Evolutionary conservation across 495 filamentous ascomycete species (phyloP).

Genomic region (Talaromyces nanjingensis): DNA sequence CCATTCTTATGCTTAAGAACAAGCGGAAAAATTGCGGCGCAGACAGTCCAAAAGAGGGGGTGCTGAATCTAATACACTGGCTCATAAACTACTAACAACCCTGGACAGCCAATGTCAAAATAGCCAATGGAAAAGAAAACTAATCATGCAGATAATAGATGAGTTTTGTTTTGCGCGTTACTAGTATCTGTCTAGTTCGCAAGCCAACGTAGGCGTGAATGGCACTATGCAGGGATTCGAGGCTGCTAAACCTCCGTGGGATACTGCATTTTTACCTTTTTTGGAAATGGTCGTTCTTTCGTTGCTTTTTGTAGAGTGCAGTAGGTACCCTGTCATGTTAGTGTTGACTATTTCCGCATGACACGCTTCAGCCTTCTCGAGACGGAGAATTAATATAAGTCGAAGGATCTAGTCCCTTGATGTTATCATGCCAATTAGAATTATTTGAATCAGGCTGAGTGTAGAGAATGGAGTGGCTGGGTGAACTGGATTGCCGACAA

Average conservation of each 20-base stretch:
- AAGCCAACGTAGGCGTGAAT: neutral
- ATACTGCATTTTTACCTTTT: neutral
- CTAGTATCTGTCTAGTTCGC: neutral
- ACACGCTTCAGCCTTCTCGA: conserved; percentile 1
- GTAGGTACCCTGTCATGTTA: neutral
- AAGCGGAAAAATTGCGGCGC: neutral
- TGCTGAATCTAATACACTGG: neutral
- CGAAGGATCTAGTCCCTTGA: neutral
- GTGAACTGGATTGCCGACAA: neutral
- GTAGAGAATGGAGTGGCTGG: neutral
- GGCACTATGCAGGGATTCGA: neutral
- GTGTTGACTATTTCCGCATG: neutral
- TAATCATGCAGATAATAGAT: neutral
- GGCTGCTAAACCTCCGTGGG: neutral
- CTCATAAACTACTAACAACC: neutral
- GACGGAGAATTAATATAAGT: neutral
- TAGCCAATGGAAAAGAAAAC: neutral
- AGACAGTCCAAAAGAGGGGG: neutral
- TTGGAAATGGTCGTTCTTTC: neutral
- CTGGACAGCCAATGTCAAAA: neutral
- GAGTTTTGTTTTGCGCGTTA: neutral
- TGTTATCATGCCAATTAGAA: neutral
- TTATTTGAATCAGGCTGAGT: neutral
- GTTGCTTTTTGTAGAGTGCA: neutral
- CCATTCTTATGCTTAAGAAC: neutral